phyloP scores from a whole-genome alignment of 2,329 filamentous ascomycete species.

The Botrytis galanthina region DNA sequence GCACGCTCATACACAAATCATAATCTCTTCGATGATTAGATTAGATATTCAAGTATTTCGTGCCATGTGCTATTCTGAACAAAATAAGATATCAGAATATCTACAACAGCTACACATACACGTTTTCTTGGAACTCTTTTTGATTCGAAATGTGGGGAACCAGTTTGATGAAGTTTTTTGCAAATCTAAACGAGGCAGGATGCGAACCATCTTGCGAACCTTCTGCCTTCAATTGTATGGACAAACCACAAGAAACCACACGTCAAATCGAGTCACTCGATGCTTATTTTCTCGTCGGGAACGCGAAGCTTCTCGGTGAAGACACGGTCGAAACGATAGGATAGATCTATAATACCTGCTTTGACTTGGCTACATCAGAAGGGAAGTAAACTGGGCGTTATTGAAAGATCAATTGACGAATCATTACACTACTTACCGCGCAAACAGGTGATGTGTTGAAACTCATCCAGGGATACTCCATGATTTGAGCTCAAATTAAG shows the following conservation, averaged over 20 bases:
- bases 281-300: neutral
- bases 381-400: neutral
- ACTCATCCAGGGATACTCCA: neutral
- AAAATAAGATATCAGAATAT: neutral
- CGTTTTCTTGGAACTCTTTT: neutral
- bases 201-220: constrained; percentile 10
- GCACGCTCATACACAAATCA: neutral
- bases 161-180: neutral
- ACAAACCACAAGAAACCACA: constrained; percentile 19
- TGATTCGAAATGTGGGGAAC: neutral
- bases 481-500: neutral
- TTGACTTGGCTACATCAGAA: constrained; percentile 1
- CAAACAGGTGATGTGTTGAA: constrained; percentile 6
- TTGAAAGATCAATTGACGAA: constrained; percentile 7
- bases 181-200: neutral
- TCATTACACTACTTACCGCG: neutral
- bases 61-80: neutral
- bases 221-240: constrained; percentile 10
- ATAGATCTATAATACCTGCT: neutral
- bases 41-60: neutral
- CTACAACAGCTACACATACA: neutral
- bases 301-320: neutral
- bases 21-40: neutral
- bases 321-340: neutral
- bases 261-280: neutral